A percentile compares a stretch with the other conserved stretches of the same genome.
Conservation (phyloP, 495 filamentous ascomycete species). For the Penicillium malachiteum region DNA sequence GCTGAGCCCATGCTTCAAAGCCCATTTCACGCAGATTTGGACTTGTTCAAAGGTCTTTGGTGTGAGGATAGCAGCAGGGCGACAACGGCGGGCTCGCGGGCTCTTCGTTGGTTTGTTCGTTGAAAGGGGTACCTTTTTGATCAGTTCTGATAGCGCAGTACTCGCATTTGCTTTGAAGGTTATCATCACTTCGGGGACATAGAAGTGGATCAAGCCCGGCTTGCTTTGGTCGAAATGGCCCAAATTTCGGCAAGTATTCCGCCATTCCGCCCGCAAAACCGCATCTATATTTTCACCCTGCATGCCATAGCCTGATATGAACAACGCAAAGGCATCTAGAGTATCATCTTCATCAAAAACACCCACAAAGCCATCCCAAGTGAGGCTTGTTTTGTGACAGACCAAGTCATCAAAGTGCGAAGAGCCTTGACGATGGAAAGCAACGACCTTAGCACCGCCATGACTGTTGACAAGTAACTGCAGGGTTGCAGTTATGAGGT, state of each 20-base stretch:
- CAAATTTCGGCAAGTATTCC: conserved; percentile 51
- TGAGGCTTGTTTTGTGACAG: conserved; percentile 52
- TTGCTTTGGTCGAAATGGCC: conserved; percentile 42
- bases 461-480: conserved; percentile 49
- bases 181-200: conserved; percentile 51
- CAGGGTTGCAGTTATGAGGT: conserved; percentile 49
- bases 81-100: conserved; percentile 47
- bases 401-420: conserved; percentile 50
- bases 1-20: conserved; percentile 46
- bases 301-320: conserved; percentile 50
- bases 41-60: conserved; percentile 53
- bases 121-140: conserved; percentile 44
- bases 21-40: conserved; percentile 60
- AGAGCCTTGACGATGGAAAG: conserved; percentile 51
- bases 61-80: conserved; percentile 43
- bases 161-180: conserved; percentile 51
- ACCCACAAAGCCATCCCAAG: conserved; percentile 41
- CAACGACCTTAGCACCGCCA: conserved; percentile 49
- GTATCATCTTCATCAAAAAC: conserved; percentile 48
- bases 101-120: conserved; percentile 49
- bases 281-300: conserved; percentile 35
- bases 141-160: conserved; percentile 46
- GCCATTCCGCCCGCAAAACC: conserved; percentile 44
- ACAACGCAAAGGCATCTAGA: conserved; percentile 55
- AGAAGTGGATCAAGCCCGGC: conserved; percentile 49